phyloP scores from a whole-genome alignment of 2,329 filamentous ascomycete genomes.

The Phyllachora maydis region DNA sequence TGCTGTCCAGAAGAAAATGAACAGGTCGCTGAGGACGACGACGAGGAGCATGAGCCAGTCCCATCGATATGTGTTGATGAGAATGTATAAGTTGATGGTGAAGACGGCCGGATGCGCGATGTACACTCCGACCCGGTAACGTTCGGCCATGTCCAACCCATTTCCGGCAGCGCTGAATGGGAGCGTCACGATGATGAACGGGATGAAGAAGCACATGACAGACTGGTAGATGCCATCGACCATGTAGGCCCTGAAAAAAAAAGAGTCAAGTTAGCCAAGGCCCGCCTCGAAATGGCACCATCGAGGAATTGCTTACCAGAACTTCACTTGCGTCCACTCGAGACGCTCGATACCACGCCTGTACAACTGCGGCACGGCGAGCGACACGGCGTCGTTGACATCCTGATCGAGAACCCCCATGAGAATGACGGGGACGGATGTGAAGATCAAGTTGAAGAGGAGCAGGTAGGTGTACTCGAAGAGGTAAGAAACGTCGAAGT shows the following conservation, averaged over 20 bases:
- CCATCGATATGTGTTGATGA: constrained; percentile 95
- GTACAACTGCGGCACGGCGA: constrained; percentile 90
- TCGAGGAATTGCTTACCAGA: constrained; percentile 47
- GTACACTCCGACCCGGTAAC: constrained; percentile 69
- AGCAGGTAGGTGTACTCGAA: constrained; percentile 98
- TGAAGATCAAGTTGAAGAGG: constrained; percentile 92
- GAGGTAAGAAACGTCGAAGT: constrained; percentile 91
- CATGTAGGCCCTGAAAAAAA: constrained; percentile 64
- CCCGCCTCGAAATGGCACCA: not conserved
- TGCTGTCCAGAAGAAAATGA: constrained; percentile 93
- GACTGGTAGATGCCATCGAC: constrained; percentile 87
- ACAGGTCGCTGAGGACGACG: constrained; percentile 59
- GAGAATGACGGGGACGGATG: constrained; percentile 80
- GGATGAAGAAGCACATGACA: constrained; percentile 80
- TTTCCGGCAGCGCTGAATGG: constrained; percentile 50
- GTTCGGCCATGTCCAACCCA: constrained; percentile 59
- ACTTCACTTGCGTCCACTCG: constrained; percentile 92
- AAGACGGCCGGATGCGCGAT: constrained; percentile 69
- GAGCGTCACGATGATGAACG: constrained; percentile 56
- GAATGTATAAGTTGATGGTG: constrained; percentile 81
- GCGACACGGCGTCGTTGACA: constrained; percentile 79
- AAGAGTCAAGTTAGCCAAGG: no score
- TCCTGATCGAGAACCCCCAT: constrained; percentile 97
- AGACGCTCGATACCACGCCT: constrained; percentile 84
- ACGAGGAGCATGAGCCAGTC: constrained; percentile 88